Conservation (phyloP, 164 flowering plant species). For the Dillenia suffruticosa region DNA sequence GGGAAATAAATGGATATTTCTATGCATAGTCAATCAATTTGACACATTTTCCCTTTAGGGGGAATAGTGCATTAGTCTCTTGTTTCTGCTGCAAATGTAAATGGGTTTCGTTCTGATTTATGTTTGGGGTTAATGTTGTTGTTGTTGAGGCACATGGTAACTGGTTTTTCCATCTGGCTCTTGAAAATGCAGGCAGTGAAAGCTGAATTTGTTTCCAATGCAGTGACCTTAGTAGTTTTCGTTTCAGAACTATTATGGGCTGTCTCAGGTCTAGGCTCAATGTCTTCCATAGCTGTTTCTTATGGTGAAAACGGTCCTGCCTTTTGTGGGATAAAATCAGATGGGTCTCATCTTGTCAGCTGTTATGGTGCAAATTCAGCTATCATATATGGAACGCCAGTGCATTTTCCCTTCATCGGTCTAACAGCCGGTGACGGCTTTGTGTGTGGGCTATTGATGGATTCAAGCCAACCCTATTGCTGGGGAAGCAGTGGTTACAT, state of each 20-base stretch:
- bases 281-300: constrained; percentile 88
- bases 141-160: not conserved
- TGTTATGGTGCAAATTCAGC: constrained; percentile 88
- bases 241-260: constrained; percentile 25
- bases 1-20: not conserved
- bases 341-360: constrained; percentile 71
- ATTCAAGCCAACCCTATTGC: constrained; percentile 74
- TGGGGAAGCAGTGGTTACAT: constrained; percentile 84
- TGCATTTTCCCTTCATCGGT: constrained; percentile 52
- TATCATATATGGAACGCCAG: constrained; percentile 66
- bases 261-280: constrained; percentile 75
- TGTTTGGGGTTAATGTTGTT: too few species aligned
- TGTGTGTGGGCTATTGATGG: constrained; percentile 81
- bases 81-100: too few species aligned
- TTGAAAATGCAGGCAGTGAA: constrained; percentile 24
- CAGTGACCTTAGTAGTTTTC: constrained; percentile 25
- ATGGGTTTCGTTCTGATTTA: too few species aligned
- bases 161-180: constrained; percentile 13
- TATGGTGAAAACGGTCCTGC: constrained; percentile 91
- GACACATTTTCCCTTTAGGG: too few species aligned
- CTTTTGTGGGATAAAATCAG: constrained; percentile 79
- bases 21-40: too few species aligned
- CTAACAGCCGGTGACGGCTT: constrained; percentile 90
- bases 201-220: constrained; percentile 22
- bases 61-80: too few species aligned